Evolutionary conservation across 2,329 filamentous ascomycete species (phyloP).

Genomic region (Pseudopyricularia cyperi): DNA sequence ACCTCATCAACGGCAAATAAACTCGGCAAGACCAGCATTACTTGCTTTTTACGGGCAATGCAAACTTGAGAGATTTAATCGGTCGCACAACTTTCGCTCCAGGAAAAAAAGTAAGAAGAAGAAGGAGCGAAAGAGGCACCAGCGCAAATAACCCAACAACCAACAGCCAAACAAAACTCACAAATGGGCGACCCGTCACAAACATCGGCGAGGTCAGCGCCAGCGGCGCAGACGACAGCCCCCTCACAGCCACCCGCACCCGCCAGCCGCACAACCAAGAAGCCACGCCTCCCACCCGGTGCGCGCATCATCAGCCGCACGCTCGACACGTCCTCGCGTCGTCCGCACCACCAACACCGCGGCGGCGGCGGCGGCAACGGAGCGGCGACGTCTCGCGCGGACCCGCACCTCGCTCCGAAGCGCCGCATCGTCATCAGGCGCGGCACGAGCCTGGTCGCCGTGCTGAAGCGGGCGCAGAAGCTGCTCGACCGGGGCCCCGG

Average conservation of each 20-base stretch:
- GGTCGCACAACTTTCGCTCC: too few relatives aligned
- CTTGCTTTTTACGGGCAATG: too few relatives aligned
- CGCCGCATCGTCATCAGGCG: slow-evolving; percentile 48
- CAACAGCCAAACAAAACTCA: neutral
- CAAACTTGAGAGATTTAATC: too few relatives aligned
- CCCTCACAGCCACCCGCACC: slow-evolving; percentile 13
- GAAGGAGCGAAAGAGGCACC: too few relatives aligned
- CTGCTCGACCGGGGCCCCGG: slow-evolving; percentile 42
- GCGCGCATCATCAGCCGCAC: slow-evolving; percentile 9
- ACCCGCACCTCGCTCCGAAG: slow-evolving; percentile 7
- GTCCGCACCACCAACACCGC: slow-evolving; percentile 7
- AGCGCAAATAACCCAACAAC: neutral
- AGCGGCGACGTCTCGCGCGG: slow-evolving; percentile 4
- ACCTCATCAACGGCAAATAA: too few relatives aligned
- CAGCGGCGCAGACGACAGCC: neutral
- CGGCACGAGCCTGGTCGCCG: slow-evolving; percentile 53
- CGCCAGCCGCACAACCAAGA: slow-evolving; percentile 7
- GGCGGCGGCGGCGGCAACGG: neutral
- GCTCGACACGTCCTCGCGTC: slow-evolving; percentile 8
- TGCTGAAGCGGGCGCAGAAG: slow-evolving; percentile 51
- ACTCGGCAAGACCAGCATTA: too few relatives aligned
- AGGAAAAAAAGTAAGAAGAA: too few relatives aligned
- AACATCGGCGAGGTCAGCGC: neutral
- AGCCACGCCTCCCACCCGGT: slow-evolving; percentile 15
- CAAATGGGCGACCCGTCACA: neutral